Percentiles rank a stretch among this genome's conserved stretches.
These are phyloP conservation scores for Escovopsis sp. DNA, from an alignment of 2,329 filamentous ascomycete species.

Conservation along the genomic window DNA sequence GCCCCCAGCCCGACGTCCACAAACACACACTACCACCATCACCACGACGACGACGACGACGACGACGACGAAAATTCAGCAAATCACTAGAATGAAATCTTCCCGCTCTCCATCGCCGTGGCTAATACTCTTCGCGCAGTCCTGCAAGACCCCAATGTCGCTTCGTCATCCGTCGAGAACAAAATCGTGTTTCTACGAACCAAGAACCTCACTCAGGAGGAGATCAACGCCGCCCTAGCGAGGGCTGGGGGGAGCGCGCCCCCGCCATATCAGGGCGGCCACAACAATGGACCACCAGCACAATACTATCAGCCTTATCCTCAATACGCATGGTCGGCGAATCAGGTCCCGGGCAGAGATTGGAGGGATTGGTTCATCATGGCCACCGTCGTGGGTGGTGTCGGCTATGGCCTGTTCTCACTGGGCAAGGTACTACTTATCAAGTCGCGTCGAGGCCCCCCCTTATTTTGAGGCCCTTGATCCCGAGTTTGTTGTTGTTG, in stretches of 20 bases:
- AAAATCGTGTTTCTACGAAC: slow-evolving; percentile 85
- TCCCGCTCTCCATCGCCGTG: neutral
- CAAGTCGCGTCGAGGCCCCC: too few relatives aligned
- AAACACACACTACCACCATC: too few relatives aligned
- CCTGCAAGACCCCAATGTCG: slow-evolving; percentile 85
- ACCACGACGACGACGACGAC: too few relatives aligned
- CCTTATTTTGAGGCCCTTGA: neutral
- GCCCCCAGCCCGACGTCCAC: neutral
- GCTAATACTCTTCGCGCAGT: slow-evolving; percentile 36
- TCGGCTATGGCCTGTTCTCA: slow-evolving; percentile 77
- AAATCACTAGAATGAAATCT: neutral
- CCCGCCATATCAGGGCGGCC: slow-evolving; percentile 28
- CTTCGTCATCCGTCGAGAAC: slow-evolving; percentile 81
- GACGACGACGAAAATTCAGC: neutral
- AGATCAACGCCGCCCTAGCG: slow-evolving; percentile 73
- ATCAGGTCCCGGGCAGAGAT: slow-evolving; percentile 61
- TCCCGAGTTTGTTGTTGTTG: neutral
- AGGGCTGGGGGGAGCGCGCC: slow-evolving; percentile 49
- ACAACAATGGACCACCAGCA: slow-evolving; percentile 24
- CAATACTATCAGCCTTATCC: slow-evolving; percentile 34
- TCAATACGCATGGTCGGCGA: slow-evolving; percentile 42
- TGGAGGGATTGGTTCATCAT: slow-evolving; percentile 99
- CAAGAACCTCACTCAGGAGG: slow-evolving; percentile 94
- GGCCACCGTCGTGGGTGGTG: slow-evolving; percentile 84
- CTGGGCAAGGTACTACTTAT: slow-evolving; percentile 65